A percentile compares a stretch with the other conserved stretches of the same genome.
phyloP scores from a whole-genome alignment of 108 stramenopile species.

The Aurantiochytrium sp. region DNA sequence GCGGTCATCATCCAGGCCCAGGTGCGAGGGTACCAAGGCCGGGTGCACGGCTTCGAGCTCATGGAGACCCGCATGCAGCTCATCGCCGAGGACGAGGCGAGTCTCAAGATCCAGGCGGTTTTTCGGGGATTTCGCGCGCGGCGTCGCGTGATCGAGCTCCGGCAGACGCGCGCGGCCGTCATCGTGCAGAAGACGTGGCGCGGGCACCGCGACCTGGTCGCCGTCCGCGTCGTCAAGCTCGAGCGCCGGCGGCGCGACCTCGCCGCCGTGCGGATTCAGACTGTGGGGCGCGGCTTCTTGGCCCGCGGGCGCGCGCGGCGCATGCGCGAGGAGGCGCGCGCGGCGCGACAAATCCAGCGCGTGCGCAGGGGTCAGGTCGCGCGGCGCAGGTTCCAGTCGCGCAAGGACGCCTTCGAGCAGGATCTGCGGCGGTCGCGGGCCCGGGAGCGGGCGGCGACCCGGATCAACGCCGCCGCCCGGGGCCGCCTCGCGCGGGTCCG shows the following conservation, averaged over 20 bases:
- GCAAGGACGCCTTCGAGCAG: neutral
- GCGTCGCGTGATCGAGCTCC: neutral
- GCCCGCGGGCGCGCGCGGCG: neutral
- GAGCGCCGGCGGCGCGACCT: neutral
- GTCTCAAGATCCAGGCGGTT: neutral
- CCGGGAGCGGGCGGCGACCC: neutral
- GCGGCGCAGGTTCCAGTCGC: neutral
- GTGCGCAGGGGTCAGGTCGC: neutral
- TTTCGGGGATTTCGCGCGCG: neutral
- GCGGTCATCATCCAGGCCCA: neutral
- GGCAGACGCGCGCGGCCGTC: neutral
- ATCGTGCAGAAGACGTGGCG: neutral
- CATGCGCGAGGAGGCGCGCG: neutral
- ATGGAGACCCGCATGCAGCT: slow-evolving; percentile 23
- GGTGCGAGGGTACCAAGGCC: slow-evolving; percentile 1
- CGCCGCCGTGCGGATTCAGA: neutral
- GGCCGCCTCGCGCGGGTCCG: neutral
- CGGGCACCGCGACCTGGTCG: neutral
- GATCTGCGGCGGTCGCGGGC: neutral
- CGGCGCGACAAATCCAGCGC: neutral
- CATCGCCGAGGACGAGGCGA: slow-evolving; percentile 2
- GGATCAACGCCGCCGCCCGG: neutral
- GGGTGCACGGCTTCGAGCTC: neutral
- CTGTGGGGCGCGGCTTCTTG: neutral
- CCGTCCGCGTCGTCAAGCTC: neutral